Evolutionary conservation across 352 stramenopile species (phyloP).

Genomic region (Blastocystis sp.): DNA sequence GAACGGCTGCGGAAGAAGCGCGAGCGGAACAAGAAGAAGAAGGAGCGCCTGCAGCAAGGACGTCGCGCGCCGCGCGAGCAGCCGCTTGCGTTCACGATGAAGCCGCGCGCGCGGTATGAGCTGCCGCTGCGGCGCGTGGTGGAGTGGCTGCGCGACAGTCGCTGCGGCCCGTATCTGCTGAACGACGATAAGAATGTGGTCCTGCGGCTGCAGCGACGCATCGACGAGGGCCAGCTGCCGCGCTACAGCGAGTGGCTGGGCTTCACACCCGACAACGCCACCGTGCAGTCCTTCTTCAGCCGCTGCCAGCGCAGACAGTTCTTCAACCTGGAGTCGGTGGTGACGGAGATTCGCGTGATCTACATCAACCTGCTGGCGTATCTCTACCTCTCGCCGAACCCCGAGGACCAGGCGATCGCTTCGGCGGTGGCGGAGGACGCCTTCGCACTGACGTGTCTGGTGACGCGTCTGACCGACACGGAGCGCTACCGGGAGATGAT

Average conservation of each 20-base stretch:
- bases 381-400: background rate
- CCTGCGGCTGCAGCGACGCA: background rate
- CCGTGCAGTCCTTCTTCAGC: background rate
- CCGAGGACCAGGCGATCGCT: background rate
- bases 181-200: background rate
- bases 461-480: background rate
- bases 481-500: background rate
- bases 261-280: background rate
- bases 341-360: conserved; percentile 19
- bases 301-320: background rate
- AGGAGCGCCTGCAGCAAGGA: background rate
- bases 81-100: background rate
- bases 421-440: conserved; percentile 17
- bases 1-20: conserved; percentile 20
- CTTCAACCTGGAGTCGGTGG: background rate
- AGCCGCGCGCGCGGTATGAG: background rate
- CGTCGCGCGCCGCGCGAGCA: background rate
- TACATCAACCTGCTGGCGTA: background rate
- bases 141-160: conserved; percentile 1
- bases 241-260: background rate
- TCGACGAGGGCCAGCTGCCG: background rate
- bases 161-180: background rate
- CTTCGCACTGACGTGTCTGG: background rate
- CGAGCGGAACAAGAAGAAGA: background rate
- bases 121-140: background rate